phyloP scores from a whole-genome alignment of 805 yeast genomes.

The Hanseniaspora occidentalis region DNA sequence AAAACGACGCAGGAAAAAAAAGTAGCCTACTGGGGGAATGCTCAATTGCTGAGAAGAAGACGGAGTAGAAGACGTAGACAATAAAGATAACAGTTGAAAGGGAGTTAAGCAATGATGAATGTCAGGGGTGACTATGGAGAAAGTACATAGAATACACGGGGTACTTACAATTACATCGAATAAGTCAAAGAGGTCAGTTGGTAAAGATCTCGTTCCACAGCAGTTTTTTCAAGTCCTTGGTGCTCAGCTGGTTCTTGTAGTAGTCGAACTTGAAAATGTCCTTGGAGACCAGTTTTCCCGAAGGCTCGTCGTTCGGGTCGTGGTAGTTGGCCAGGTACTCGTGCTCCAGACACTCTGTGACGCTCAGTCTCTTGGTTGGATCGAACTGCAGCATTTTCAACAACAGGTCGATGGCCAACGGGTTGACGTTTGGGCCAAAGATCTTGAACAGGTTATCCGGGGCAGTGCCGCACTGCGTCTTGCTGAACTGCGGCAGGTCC shows the following conservation, averaged over 20 bases:
- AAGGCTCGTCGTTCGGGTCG: constrained; percentile 90
- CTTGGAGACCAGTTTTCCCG: constrained; percentile 67
- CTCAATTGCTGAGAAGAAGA: too few relatives aligned
- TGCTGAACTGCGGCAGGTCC: constrained; percentile 60
- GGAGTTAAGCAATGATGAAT: too few relatives aligned
- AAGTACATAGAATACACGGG: too few relatives aligned
- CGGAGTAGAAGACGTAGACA: too few relatives aligned
- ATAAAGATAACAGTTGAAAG: too few relatives aligned
- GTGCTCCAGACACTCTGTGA: constrained; percentile 71
- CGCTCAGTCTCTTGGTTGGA: constrained; percentile 73
- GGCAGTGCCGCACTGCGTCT: constrained; percentile 35
- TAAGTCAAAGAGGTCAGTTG: background rate
- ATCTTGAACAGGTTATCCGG: constrained; percentile 2
- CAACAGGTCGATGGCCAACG: constrained; percentile 56
- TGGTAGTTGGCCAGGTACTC: constrained; percentile 83
- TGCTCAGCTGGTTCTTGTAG: constrained; percentile 62
- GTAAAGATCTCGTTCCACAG: constrained; percentile 60
- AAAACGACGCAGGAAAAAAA: too few relatives aligned
- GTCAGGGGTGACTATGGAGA: too few relatives aligned
- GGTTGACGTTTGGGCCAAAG: constrained; percentile 30
- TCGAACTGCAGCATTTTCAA: constrained; percentile 69
- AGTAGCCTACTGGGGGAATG: too few relatives aligned
- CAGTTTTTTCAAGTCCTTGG: constrained; percentile 65
- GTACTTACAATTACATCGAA: background rate
- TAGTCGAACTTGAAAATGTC: constrained; percentile 86